phyloP scores from a whole-genome alignment of 2,329 filamentous ascomycete genomes.

The Ophiostoma novo-ulmi region DNA sequence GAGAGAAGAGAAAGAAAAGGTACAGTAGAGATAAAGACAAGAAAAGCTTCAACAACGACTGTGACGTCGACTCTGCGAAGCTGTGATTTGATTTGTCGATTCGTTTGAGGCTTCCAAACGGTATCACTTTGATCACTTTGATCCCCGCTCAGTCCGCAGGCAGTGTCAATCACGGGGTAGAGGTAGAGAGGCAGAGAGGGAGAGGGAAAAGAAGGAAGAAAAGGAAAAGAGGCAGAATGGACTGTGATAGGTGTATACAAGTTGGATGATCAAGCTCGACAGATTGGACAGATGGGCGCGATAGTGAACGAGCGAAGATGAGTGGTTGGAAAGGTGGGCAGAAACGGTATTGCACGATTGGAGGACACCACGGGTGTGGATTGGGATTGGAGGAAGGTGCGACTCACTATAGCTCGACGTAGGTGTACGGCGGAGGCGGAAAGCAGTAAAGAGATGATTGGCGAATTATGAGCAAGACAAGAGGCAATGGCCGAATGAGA shows the following conservation, averaged over 20 bases:
- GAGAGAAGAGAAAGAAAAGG: neutral
- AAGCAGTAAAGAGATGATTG: no score
- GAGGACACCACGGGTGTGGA: conserved; percentile 11
- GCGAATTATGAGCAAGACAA: no score
- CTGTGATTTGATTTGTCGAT: conserved; percentile 19
- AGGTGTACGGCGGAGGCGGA: no score
- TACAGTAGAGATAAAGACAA: neutral
- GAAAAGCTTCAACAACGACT: neutral
- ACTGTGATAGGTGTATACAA: neutral
- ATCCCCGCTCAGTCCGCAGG: conserved; percentile 38
- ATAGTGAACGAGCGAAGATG: conserved; percentile 3
- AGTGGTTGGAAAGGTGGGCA: conserved; percentile 17
- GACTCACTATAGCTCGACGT: neutral
- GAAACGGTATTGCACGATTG: conserved; percentile 19
- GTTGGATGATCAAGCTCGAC: neutral
- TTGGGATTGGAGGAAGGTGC: conserved; percentile 5
- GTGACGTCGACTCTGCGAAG: neutral
- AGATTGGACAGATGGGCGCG: conserved; percentile 20
- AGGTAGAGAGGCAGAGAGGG: neutral
- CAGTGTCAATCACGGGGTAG: conserved; percentile 49
- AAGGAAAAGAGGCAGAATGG: neutral
- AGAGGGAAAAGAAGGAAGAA: neutral
- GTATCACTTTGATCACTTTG: conserved; percentile 18
- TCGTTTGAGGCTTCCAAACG: neutral
- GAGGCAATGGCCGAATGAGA: neutral